Base-by-base conservation (phyloP, 1,139 yeast genomes). In the Blastobotrys arbuscula region DNA sequence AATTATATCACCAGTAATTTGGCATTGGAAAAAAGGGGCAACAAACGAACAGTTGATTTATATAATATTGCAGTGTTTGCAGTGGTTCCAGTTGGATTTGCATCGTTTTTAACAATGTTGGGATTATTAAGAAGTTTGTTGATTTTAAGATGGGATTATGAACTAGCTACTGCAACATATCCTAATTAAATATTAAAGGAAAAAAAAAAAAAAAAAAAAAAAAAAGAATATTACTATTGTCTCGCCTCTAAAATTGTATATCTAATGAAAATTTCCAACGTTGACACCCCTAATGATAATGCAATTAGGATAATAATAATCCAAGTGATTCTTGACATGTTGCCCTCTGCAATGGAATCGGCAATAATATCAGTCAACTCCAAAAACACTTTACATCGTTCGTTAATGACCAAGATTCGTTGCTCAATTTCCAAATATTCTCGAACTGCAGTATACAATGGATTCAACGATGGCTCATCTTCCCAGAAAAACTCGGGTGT, bases 401-500 rank as follows among this genome's bases (percentile, higher is more conserved):
- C 97, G 61, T 92, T 92, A 47, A 92, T 74, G 4, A 92, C 96
- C 61, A 87, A 89, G 15, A 90, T 96, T 51, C 98, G 73, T 66
- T 87, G 96, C 62, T 90, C 97, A 54, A 92, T 89, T 66, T 92
- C 98, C 52, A 92, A 72, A 61, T 92, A 92, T 57, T 92, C 97
- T 50, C 97, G 70, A 50, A 90, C 84, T 0, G 97, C 97, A 35
- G 78, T 76, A 65, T 92, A 92, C 44, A 92, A 71, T 1, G 97
- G 97, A 64, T 90, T 95, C 55, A 92, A 75, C 34, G 96, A 90
- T 2, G 98, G 98, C 66, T 92, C 98, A 53, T 84, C 79, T 23
- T 92, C 86, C 98, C 98, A 92, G 65, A 92, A 92, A 61, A 88
- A 89, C 51, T 87, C 96, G 0, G 98, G 98, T 0, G 96, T 89